These are phyloP conservation scores for Moricandia arvensis DNA, from an alignment of 345 rosid genomes.

Conservation along the genomic window DNA sequence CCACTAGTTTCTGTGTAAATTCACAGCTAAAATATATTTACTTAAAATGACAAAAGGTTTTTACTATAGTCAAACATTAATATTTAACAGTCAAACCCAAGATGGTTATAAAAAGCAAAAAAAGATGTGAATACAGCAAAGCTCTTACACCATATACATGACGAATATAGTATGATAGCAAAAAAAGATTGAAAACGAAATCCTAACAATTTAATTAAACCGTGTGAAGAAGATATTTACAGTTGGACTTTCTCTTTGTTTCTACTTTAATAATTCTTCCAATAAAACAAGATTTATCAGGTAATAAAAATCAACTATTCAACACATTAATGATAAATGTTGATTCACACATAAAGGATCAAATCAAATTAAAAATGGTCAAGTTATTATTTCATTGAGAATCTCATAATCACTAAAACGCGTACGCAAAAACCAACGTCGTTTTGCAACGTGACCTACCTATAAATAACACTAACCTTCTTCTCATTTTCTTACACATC, in stretches of 20 bases:
- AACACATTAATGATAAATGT: not conserved
- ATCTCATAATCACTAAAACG: not conserved
- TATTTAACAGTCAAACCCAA: not conserved
- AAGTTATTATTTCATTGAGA: not conserved
- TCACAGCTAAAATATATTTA: not conserved
- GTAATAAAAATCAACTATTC: not conserved
- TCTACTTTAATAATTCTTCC: slow-evolving; percentile 8
- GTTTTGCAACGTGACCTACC: not conserved
- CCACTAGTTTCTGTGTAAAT: not conserved
- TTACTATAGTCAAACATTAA: not conserved
- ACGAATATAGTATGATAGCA: not conserved
- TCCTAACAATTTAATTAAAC: slow-evolving; percentile 12
- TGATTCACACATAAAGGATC: not conserved
- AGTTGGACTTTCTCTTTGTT: not conserved
- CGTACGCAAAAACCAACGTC: not conserved
- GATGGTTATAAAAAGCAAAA: not conserved
- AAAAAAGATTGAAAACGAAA: slow-evolving; percentile 13
- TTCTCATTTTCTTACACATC: not conserved
- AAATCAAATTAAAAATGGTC: not conserved
- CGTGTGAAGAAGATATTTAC: slow-evolving; percentile 13
- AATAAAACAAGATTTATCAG: not conserved
- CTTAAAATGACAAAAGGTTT: not conserved
- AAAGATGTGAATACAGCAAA: not conserved
- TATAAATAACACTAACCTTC: not conserved
- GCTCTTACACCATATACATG: slow-evolving; percentile 6